Conservation (phyloP, 129 eudicot genomes). For the Arctium minus region DNA sequence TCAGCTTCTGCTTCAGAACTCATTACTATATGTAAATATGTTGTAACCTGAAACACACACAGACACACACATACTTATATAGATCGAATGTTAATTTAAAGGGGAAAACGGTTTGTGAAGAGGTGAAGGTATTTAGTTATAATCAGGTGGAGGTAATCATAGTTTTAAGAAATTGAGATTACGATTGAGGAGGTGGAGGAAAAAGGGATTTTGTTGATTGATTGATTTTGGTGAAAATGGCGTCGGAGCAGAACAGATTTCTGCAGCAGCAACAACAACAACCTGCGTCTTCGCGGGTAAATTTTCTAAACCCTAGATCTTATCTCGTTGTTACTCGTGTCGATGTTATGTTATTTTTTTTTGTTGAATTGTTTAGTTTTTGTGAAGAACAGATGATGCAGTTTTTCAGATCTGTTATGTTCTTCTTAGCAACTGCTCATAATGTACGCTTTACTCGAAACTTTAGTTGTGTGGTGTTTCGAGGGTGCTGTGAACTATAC, state of each 20-base stretch:
- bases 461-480: neutral
- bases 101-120: neutral
- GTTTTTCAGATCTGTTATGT: conserved; percentile 29
- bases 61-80: neutral
- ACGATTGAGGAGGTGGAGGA: neutral
- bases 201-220: neutral
- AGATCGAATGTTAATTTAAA: conserved; percentile 15
- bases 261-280: conserved; percentile 41
- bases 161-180: neutral
- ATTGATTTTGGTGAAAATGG: conserved; percentile 27
- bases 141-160: neutral
- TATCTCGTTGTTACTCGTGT: neutral
- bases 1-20: conserved; percentile 30
- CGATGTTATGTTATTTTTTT: neutral
- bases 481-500: neutral
- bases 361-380: neutral
- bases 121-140: neutral
- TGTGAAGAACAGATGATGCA: neutral
- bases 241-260: conserved; percentile 59
- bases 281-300: conserved; percentile 52
- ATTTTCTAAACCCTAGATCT: conserved; percentile 12
- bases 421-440: neutral
- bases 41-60: neutral
- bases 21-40: neutral
- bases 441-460: neutral